Base-by-base conservation (phyloP, 2,329 filamentous ascomycete genomes). In the Diplodia corticola region DNA sequence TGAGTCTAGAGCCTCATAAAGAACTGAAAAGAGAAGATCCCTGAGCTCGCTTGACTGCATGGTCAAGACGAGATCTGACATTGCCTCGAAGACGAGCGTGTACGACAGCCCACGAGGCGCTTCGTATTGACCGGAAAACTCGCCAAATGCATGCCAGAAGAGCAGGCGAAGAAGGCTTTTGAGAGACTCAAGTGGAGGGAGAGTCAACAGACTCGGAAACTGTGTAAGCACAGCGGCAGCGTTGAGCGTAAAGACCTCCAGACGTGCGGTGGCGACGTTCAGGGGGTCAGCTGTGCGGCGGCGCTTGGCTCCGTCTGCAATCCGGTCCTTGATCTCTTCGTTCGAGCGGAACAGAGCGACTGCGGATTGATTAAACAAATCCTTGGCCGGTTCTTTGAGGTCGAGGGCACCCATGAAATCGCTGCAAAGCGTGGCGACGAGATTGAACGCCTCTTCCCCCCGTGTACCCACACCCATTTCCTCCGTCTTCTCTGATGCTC, bases 371-470 rank as follows among this genome's bases (percentile, higher is more conserved):
- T 53, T 54, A 28, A 68, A 67, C 24, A 66, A 51, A 20, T 67
- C 33, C n/a, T 67, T 66, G 12, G 59, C 65, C 33, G 55, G 51
- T 28, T 60, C 64, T 48, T 67, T 68, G 15, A 68, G 51, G 28
- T 59, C 64, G 24, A 59, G 51, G 33, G 59, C 24, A 3, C 33
- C 51, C 30, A 67, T 53, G 24, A 68, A 59, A 44, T 68, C 67
- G 30, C 50, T 66, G 54, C 64, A 66, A 17, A 67, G 46, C 7
- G 54, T 64, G 15, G 64, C 59, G 15, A 68, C 54, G 2, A 68
- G 44, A n/a, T 50, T 63, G 54, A 67, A 68, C 3, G 67, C 67
- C 49, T 68, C 67, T 30, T 60, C 44, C 4, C 57, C 59, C 10
- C 59, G 53, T 24, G 46, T 33, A 35, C 28, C 17, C 4, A 57